Base-by-base conservation (phyloP, 495 filamentous ascomycete genomes). In the Xylaria longipes region DNA sequence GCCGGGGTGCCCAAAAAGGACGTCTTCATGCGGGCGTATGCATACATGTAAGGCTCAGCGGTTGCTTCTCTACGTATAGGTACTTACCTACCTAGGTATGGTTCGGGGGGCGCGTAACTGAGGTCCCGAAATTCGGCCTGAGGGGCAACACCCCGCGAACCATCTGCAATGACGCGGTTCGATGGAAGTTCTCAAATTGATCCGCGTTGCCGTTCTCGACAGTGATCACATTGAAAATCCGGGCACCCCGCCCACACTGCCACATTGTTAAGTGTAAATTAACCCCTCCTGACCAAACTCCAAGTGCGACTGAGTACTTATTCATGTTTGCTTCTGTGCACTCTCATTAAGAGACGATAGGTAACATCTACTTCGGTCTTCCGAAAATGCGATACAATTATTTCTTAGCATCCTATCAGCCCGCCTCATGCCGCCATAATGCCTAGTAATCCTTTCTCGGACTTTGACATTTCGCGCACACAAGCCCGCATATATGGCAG, bases 21-120 rank as follows among this genome's bases (percentile, higher is more conserved):
- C 57, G 33, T 22, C 33, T 37, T 43, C 8, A 63, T 63, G 60
- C 60, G 33, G 15, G 3, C 12, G 35, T 37, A 37, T 37, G 35
- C 2, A 64, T 20, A 22, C 37, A 31, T n/a, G 22, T 31, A 20
- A 31, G 7, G 12, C 12, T 56, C 52, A 27, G 22, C 48, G 48
- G 48, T 15, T 52, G 48, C 48, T 52, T 52, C 48, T 7, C 11
- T 52, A 12, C 39, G 8, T 37, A 3, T 37, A 37, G 8, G 35
- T 37, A 37, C 35, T 8, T 37, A 37, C 8, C 35, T 37, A 37
- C 35, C 35, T 37, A 8, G 35, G 43, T 50, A 31, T 43, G 43
- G 65, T 56, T 67, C 65, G 31, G 31, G 31, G 31, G 65, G 48
- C 65, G 46, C 31, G 65, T 56, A 56, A 66, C n/a, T 33, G 57